phyloP scores from a whole-genome alignment of 495 filamentous ascomycete species.

The Penicillium parvum region DNA sequence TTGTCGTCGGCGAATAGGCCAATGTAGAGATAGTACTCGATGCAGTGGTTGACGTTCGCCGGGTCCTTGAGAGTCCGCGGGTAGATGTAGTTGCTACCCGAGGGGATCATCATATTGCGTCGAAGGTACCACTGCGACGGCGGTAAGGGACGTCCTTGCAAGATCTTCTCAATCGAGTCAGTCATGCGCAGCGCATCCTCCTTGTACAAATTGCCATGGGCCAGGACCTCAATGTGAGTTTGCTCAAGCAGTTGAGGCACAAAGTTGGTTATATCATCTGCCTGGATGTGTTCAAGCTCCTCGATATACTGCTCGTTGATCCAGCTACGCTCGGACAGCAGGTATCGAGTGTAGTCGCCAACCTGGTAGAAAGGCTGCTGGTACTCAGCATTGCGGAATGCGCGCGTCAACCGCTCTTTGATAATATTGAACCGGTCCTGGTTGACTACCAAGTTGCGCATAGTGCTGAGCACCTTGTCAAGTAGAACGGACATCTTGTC shows the following conservation, averaged over 20 bases:
- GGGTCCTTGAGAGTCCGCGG: conserved; percentile 75
- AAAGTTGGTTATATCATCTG: conserved; percentile 70
- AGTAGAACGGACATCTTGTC: conserved; percentile 90
- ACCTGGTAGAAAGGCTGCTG: conserved; percentile 87
- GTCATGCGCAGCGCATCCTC: conserved; percentile 89
- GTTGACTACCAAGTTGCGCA: conserved; percentile 78
- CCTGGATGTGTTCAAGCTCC: conserved; percentile 69
- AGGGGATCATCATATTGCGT: conserved; percentile 71
- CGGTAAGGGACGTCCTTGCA: conserved; percentile 73
- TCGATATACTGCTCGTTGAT: conserved; percentile 75
- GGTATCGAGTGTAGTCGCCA: conserved; percentile 75
- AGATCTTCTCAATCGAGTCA: conserved; percentile 69
- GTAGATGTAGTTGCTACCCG: conserved; percentile 79
- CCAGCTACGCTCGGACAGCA: conserved; percentile 71
- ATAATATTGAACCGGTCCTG: conserved; percentile 85
- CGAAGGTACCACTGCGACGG: conserved; percentile 74
- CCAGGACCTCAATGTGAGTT: conserved; percentile 80
- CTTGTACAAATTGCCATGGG: conserved; percentile 92
- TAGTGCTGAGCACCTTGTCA: conserved; percentile 83
- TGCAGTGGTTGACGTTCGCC: conserved; percentile 93
- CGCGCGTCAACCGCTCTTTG: conserved; percentile 76
- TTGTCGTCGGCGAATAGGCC: conserved; percentile 64
- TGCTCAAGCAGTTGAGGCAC: conserved; percentile 77
- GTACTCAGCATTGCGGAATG: conserved; percentile 80
- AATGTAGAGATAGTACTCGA: conserved; percentile 83